Percentiles rank a stretch among this genome's conserved stretches.
Evolutionary conservation across 1,139 yeast genomes (phyloP).

Genomic region (Meyerozyma smithsonii): DNA sequence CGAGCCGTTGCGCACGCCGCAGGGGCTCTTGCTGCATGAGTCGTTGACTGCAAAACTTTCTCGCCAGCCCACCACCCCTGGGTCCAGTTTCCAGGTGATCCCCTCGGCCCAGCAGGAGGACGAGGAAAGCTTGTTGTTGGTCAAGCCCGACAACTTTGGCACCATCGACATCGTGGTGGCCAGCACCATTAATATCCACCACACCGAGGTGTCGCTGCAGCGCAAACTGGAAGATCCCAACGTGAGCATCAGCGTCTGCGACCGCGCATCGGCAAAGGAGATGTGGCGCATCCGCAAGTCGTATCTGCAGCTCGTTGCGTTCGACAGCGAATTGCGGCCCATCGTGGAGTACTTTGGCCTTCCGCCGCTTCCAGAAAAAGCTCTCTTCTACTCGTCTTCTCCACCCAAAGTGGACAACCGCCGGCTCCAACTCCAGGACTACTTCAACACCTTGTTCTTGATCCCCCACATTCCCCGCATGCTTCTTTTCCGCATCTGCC

Average conservation of each 20-base stretch:
- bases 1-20: conserved; percentile 12
- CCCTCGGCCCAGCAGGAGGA: conserved; percentile 21
- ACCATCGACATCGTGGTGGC: conserved; percentile 57
- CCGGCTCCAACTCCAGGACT: conserved; percentile 50
- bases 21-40: conserved; percentile 10
- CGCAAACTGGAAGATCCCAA: conserved; percentile 50
- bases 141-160: conserved; percentile 63
- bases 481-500: conserved; percentile 52
- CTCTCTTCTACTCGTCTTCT: conserved; percentile 49
- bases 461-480: conserved; percentile 59
- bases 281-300: conserved; percentile 71
- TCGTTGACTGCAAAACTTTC: conserved; percentile 8
- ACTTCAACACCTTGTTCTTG: conserved; percentile 55
- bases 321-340: conserved; percentile 56
- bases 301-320: conserved; percentile 46
- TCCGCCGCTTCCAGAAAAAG: conserved; percentile 58
- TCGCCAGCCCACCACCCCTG: conserved; percentile 6
- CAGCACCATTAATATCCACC: conserved; percentile 48
- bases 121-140: conserved; percentile 35
- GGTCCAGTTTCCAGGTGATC: conserved; percentile 21
- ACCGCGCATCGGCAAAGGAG: conserved; percentile 54
- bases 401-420: conserved; percentile 68
- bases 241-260: conserved; percentile 58
- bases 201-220: conserved; percentile 14
- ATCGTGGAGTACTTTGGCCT: conserved; percentile 54